Percentiles rank a stretch among this genome's conserved stretches.
Evolutionary conservation across 768 basidiomycete genomes (phyloP).

Genomic region (Inosperma sp.): DNA sequence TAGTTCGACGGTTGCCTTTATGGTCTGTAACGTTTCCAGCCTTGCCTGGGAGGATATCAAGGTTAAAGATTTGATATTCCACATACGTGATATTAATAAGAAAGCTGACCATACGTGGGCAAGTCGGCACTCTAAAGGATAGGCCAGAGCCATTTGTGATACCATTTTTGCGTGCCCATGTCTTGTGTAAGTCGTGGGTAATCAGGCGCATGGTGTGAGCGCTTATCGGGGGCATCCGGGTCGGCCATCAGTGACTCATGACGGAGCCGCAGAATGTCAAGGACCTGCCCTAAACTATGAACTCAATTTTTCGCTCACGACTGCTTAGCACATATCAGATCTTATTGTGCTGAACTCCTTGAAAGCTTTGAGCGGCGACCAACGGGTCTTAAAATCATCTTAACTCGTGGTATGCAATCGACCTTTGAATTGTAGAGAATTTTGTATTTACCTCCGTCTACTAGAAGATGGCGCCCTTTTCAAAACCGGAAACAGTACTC

Average conservation of each 20-base stretch:
- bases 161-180: too few relatives aligned
- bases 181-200: too few relatives aligned
- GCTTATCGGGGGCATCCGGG: too few relatives aligned
- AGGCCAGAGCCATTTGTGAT: too few relatives aligned
- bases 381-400: constrained; percentile 15
- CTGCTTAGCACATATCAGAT: neutral
- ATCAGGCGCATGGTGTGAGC: too few relatives aligned
- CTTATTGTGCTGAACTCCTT: neutral
- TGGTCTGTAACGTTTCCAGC: too few relatives aligned
- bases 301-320: constrained; percentile 8
- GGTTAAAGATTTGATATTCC: too few relatives aligned
- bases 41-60: too few relatives aligned
- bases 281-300: constrained; percentile 8
- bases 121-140: too few relatives aligned
- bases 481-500: constrained; percentile 85
- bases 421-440: neutral
- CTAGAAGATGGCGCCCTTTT: constrained; percentile 75
- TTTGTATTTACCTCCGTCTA: constrained; percentile 3
- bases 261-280: constrained; percentile 2
- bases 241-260: neutral
- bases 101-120: too few relatives aligned
- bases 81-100: too few relatives aligned
- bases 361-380: constrained; percentile 13
- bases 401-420: constrained; percentile 21
- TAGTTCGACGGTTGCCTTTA: too few relatives aligned